phyloP scores from a whole-genome alignment of 441 rosid species.

The Erodium chrysanthum region DNA sequence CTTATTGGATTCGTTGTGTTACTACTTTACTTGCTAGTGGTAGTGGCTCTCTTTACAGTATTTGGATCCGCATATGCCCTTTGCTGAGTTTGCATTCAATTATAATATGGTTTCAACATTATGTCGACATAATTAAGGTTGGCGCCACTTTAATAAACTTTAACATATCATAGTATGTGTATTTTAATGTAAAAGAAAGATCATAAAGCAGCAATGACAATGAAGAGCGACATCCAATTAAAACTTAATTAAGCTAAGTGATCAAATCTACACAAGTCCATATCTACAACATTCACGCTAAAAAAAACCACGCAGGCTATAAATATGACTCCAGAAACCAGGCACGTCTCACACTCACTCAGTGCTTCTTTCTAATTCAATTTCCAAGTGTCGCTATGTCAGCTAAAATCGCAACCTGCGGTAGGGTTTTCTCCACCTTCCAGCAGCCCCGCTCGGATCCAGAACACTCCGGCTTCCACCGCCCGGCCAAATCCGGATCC shows the following conservation, averaged over 20 bases:
- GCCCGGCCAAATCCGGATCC: neutral
- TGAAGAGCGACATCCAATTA: too few relatives aligned
- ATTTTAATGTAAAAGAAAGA: too few relatives aligned
- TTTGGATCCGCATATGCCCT: neutral
- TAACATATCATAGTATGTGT: neutral
- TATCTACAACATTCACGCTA: too few relatives aligned
- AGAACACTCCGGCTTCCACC: neutral
- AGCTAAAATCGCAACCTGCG: neutral
- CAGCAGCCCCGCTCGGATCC: neutral
- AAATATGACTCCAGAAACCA: neutral
- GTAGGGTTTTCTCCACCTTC: conserved; percentile 1
- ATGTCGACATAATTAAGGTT: neutral
- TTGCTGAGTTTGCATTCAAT: neutral
- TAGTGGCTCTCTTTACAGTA: neutral
- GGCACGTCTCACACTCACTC: neutral
- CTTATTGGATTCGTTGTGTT: neutral
- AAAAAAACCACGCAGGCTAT: neutral
- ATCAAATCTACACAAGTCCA: too few relatives aligned
- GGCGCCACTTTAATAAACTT: neutral
- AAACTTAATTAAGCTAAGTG: too few relatives aligned
- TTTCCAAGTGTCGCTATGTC: neutral
- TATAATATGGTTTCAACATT: neutral
- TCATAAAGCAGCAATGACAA: too few relatives aligned
- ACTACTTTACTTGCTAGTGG: neutral
- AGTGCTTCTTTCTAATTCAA: neutral